Evolutionary conservation across 257 asterid species (phyloP), one percentile per base, ranked within the genome.

Genomic region (Osmanthus fragrans): DNA sequence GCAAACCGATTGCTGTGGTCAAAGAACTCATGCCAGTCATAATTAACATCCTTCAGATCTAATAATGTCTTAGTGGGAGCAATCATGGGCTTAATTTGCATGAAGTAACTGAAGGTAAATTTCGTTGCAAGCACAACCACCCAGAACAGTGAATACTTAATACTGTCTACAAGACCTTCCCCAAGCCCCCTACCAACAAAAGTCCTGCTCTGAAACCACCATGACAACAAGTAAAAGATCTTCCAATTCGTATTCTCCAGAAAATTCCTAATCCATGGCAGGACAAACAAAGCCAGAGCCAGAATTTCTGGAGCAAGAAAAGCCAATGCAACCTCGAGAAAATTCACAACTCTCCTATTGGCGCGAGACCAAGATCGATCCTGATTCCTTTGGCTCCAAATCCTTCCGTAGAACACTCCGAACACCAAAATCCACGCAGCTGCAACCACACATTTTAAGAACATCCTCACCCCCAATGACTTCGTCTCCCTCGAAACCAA

Each of bases 141-240:
- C 99, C 99, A 96, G 87, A 96, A 96, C 54, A 90, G 83, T 70
- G 91, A 82, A 78, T 96, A 96, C 87, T 93, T 96, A 25, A 96
- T 72, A 83, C 88, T 96, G 85, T 96, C 99, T 13, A 93, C 76
- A 70, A 93, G 96, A 78, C 99, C 99, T 89, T 96, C 98, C 82
- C 98, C 93, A 68, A 96, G 91, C 75, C 97, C 99, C 39, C 99
- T 92, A 65, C 98, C 99, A 82, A 96, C 98, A 79, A 91, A 96
- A 47, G 87, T 89, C 82, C 94, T 89, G 88, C 97, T 84, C 78
- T 96, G 99, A 83, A 96, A 96, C 99, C 99, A 96, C 99, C 99
- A 96, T 7, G 96, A 84, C 77, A 96, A 82, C 92, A 90, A 13
- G 84, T 96, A 87, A 77, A 96, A 87, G 76, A 96, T 82, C 89